Evolutionary conservation across 768 basidiomycete species (phyloP), one percentile per base, ranked within the genome.

Genomic region (Boletus vinaceobasis): DNA sequence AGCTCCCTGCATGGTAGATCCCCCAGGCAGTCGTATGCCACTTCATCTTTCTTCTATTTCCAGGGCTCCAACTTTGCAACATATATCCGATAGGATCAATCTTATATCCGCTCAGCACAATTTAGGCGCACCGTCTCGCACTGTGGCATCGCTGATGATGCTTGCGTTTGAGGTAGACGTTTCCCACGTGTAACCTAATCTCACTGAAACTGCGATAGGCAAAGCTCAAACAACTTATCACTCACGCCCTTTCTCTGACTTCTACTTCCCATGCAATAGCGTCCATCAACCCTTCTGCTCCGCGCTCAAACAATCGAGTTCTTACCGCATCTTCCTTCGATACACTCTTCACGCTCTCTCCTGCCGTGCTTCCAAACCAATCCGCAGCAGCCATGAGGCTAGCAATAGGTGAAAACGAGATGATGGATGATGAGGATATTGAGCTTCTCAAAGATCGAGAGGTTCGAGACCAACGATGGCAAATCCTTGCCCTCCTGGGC

Each of bases 211-310:
- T 29, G 3, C 37, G 33, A 15, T 57, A 90, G 88, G 87, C 87
- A 17, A 89, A 90, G 66, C 77, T 93, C 5, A 93, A 93, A 65
- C 87, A 91, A 54, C 80, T 92, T 27, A 86, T 93, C 59, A 88
- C 86, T 1, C 88, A 88, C 60, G 88, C 90, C 5, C 70, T 93
- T 31, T 86, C 88, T 3, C 74, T 91, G 10, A 90, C 88, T 2
- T 83, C 88, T 1, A 79, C 84, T 8, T 91, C 90, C 7, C 82
- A 86, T 60, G 83, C 87, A 29, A 85, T 90, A 60, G 80, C 85
- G 7, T 91, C 90, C 44, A 90, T 93, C 45, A 77, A 75, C 10
- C 83, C 87, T 0, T 83, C 87, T 15, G 60, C 59, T 4, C 69
- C 72, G n/a, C 72, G 69, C 51, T 72, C 72, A 48, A 71, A 63